Base-by-base conservation (phyloP, 257 asterid species). In the Solanum acaule region DNA sequence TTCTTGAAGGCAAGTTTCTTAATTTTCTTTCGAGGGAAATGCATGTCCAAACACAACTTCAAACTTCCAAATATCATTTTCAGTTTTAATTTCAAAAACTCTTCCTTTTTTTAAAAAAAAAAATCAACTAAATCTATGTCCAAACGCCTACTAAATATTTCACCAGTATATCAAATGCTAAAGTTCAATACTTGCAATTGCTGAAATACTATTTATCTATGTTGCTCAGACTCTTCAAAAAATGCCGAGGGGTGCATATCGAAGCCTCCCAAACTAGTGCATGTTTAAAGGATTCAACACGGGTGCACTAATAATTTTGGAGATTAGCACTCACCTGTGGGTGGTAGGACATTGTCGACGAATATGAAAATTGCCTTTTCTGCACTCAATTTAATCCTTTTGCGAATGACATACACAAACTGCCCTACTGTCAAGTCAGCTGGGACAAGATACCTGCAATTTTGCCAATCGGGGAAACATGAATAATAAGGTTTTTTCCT, bases 381-480 rank as follows among this genome's bases (percentile, higher is more conserved):
- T 0, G 93, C 89, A 68, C 91, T 89, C 67, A 92, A 86, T 86
- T 92, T 90, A 76, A 92, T 92, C 87, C 94, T 89, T 86, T 92
- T 92, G 27, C 94, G 91, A 13, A 92, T 90, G 40, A 92, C 94
- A 61, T 92, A 90, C 35, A 92, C 94, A 81, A 92, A 92, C 83
- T 92, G 94, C 6, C 94, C 94, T 1, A 92, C 94, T 1, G 93
- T 90, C 52, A 92, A 88, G 88, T 92, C 94, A 34, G 94, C 91
- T 27, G 94, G 94, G 63, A 90, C 93, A 14, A 91, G 90, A 86
- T 92, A 90, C 86, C 94, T 92, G 76, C 56, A 67, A 71, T 86
- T 25, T 49, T 14, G 25, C 14, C 42, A 71, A 31, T 84, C 15
- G 2, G 20, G 29, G 15, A 35, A 70, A 86, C 23, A 56, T 3